Evolutionary conservation across 2,329 filamentous ascomycete genomes (phyloP), one percentile per base, ranked within the genome.

Genomic region (Botrytis sinoallii): DNA sequence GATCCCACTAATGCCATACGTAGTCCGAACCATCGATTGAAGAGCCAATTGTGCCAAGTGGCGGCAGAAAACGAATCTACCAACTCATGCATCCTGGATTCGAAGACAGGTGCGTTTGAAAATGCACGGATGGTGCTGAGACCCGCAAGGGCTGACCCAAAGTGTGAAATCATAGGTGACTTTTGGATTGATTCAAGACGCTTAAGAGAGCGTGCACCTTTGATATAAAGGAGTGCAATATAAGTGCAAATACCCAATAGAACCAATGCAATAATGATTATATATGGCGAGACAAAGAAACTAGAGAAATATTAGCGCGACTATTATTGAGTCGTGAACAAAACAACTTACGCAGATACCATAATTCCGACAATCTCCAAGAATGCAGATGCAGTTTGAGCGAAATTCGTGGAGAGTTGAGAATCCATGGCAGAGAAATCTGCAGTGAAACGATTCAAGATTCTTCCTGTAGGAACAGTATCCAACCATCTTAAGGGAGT

Each of bases 401-500:
- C 86, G 74, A 93, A 81, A 60, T 91, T 88, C 76, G 88, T 86
- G 12, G 89, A 87, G 67, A 94, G 83, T 44, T 88, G 85, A 9
- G 88, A 90, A 81, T 95, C 92, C 70, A 94, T 87, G 63, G 88
- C 86, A 77, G 90, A 88, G 81, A 95, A 93, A 81, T 95, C 92
- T 7, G 90, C 86, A 0, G 92, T 93, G 81, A 94, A 93, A 2
- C 93, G 87, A 82, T 95, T 95, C 44, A 94, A 84, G 48, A 95
- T 88, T 59, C 92, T 88, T 9, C 92, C 93, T 1, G 93, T 85
- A 0, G 92, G 92, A 0, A 93, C 90, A 0, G 92, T 94, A 79
- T 95, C 92, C 38, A 95, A 85, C 91, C 92, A 94, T 72, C 91
- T 86, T 29, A 94, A 84, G 1, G 91, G 92, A 12, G 92, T 89